phyloP scores from a whole-genome alignment of 1,284 basidiomycete genomes.

The Marasmius oreades region DNA sequence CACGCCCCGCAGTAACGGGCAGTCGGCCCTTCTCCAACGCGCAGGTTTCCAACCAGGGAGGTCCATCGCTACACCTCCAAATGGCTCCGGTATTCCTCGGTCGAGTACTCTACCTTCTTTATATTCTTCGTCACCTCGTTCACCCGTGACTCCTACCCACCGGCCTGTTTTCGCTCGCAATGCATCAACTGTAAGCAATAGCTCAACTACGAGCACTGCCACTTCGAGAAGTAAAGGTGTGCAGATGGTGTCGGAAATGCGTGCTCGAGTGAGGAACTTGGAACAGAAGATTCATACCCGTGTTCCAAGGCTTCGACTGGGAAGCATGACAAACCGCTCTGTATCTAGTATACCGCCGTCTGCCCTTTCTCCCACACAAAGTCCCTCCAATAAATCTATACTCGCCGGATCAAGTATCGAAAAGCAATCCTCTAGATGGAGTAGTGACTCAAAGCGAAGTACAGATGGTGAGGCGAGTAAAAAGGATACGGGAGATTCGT shows the following conservation, averaged over 20 bases:
- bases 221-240: slow-evolving; percentile 72
- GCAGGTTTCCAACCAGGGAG: slow-evolving; percentile 46
- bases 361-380: slow-evolving; percentile 28
- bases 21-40: slow-evolving; percentile 47
- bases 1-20: slow-evolving; percentile 33
- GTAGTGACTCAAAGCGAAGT: slow-evolving; percentile 39
- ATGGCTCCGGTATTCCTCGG: slow-evolving; percentile 44
- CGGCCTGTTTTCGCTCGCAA: slow-evolving; percentile 44
- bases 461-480: slow-evolving; percentile 35
- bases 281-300: slow-evolving; percentile 83
- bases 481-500: slow-evolving; percentile 50
- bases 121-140: slow-evolving; percentile 41
- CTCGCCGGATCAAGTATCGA: slow-evolving; percentile 40
- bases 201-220: slow-evolving; percentile 37
- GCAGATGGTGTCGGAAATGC: slow-evolving; percentile 87
- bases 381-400: slow-evolving; percentile 25
- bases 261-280: slow-evolving; percentile 72
- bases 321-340: slow-evolving; percentile 57
- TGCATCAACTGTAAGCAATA: slow-evolving; percentile 33
- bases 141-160: slow-evolving; percentile 41
- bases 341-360: slow-evolving; percentile 33
- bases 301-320: slow-evolving; percentile 76
- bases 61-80: slow-evolving; percentile 38
- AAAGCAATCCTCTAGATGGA: slow-evolving; percentile 32
- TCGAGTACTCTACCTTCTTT: slow-evolving; percentile 56